phyloP scores from a whole-genome alignment of 2,329 filamentous ascomycete genomes.

The Cercospora sp. region DNA sequence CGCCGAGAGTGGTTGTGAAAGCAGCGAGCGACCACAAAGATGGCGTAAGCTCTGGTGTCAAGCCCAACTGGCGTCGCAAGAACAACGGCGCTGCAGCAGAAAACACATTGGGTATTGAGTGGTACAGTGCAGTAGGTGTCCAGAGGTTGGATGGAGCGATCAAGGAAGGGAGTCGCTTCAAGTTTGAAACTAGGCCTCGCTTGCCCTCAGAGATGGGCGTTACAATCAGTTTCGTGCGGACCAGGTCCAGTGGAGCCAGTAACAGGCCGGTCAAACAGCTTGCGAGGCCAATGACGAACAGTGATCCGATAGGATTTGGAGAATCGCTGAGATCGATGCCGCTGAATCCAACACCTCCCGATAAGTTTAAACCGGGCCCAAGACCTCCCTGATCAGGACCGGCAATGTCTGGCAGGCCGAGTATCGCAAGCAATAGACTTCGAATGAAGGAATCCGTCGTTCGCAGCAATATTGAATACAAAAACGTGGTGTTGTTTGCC shows the following conservation, averaged over 20 bases:
- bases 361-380: slow-evolving; percentile 53
- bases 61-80: slow-evolving; percentile 77
- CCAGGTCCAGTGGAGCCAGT: slow-evolving; percentile 83
- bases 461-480: slow-evolving; percentile 83
- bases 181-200: slow-evolving; percentile 73
- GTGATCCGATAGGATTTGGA: slow-evolving; percentile 76
- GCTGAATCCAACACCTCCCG: slow-evolving; percentile 40
- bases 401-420: slow-evolving; percentile 85
- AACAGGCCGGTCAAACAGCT: slow-evolving; percentile 73
- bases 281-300: slow-evolving; percentile 69
- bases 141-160: slow-evolving; percentile 67
- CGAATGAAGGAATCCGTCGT: slow-evolving; percentile 90
- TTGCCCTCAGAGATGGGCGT: slow-evolving; percentile 70
- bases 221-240: slow-evolving; percentile 82
- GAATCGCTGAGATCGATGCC: slow-evolving; percentile 79
- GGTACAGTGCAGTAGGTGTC: slow-evolving; percentile 79
- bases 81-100: slow-evolving; percentile 81
- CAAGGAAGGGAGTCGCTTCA: slow-evolving; percentile 73
- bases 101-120: slow-evolving; percentile 81
- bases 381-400: slow-evolving; percentile 72
- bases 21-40: slow-evolving; percentile 78
- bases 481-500: slow-evolving; percentile 84
- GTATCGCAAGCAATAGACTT: slow-evolving; percentile 82
- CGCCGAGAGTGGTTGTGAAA: slow-evolving; percentile 76
- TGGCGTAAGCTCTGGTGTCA: slow-evolving; percentile 80